phyloP scores from a whole-genome alignment of 345 rosid species.

The Eucalyptus pauciflora region DNA sequence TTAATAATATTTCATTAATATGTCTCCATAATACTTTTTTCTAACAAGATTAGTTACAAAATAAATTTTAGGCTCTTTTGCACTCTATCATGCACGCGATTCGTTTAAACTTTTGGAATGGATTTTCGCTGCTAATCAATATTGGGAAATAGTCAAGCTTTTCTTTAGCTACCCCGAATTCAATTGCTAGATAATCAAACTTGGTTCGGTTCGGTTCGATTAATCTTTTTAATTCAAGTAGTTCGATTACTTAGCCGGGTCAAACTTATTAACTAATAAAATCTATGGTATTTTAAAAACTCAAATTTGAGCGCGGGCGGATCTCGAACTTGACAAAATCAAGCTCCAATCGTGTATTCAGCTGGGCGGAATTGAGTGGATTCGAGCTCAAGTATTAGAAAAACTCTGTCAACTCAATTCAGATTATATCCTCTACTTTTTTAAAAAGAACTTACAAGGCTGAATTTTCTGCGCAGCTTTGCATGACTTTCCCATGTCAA shows the following conservation, averaged over 20 bases:
- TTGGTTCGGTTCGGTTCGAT: not conserved
- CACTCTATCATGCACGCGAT: too few species aligned
- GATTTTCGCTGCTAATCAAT: not conserved
- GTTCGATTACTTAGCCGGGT: not conserved
- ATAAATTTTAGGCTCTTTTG: too few species aligned
- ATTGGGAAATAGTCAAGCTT: too few species aligned
- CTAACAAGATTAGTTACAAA: too few species aligned
- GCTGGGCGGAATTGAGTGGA: not conserved
- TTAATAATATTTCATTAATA: too few species aligned
- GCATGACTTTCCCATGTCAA: not conserved
- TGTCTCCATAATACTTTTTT: too few species aligned
- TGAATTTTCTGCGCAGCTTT: too few species aligned
- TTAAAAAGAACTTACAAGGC: not conserved
- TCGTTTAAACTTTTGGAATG: too few species aligned
- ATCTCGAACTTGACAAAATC: not conserved
- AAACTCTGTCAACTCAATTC: not conserved
- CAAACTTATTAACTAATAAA: not conserved
- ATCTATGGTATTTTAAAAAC: not conserved
- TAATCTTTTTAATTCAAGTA: too few species aligned
- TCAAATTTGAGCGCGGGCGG: not conserved
- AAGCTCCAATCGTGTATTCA: not conserved
- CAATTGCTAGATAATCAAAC: not conserved
- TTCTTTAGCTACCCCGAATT: too few species aligned
- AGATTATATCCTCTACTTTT: not conserved
- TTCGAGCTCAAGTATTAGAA: not conserved